These are phyloP conservation scores for Botryotinia calthae DNA, from an alignment of 2,329 filamentous ascomycete genomes.

Conservation along the genomic window DNA sequence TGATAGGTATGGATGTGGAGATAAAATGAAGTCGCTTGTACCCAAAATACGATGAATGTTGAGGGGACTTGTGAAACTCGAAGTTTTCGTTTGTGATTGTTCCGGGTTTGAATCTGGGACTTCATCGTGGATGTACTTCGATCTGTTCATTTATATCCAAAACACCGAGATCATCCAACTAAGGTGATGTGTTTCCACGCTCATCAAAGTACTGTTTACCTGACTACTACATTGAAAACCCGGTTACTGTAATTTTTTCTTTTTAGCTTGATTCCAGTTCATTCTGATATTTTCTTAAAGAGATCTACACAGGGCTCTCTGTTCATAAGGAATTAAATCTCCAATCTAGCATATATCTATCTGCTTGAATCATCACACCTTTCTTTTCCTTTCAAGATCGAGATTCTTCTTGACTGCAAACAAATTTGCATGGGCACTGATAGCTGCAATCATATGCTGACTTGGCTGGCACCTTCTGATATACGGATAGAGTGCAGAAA, in stretches of 20 bases:
- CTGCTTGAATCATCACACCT: too few species aligned
- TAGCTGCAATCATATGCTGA: too few species aligned
- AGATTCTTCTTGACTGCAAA: too few species aligned
- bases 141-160: not conserved
- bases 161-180: not conserved
- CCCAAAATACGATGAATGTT: not conserved
- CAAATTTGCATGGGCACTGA: too few species aligned
- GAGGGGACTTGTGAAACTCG: not conserved
- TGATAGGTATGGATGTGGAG: not conserved
- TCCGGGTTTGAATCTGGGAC: not conserved
- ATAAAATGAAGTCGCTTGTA: not conserved
- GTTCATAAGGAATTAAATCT: too few species aligned
- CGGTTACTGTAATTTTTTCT: not conserved
- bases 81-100: not conserved
- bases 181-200: not conserved
- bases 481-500: too few species aligned
- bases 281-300: too few species aligned
- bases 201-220: not conserved
- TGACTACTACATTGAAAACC: not conserved
- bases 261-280: not conserved
- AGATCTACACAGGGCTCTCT: not conserved
- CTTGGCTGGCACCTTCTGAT: too few species aligned
- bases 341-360: too few species aligned
- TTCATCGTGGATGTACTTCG: not conserved
- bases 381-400: too few species aligned